Conservation (phyloP, 768 basidiomycete species). For the Crassisporium funariophilum region DNA sequence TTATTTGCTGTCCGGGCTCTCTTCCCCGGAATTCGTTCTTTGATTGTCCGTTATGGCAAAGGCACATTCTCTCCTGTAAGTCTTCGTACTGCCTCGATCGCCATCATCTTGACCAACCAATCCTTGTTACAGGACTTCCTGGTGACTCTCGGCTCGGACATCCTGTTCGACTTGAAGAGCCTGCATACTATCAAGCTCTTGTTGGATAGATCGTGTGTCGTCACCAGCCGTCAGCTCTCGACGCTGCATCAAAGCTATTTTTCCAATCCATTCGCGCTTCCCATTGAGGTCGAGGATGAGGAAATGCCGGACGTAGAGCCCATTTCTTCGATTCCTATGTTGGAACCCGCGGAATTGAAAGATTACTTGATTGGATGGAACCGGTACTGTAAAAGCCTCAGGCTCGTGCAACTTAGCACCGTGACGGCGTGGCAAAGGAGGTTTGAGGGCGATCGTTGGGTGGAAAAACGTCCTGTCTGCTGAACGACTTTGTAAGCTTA, state of each 20-base stretch:
- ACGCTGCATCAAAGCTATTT: background rate
- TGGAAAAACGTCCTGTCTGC: background rate
- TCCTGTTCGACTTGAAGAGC: constrained; percentile 25
- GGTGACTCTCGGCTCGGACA: constrained; percentile 30
- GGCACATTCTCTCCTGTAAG: constrained; percentile 26
- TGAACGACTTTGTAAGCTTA: no score
- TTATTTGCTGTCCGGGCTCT: constrained; percentile 30
- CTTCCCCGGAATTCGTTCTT: constrained; percentile 17
- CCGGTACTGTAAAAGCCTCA: constrained; percentile 29
- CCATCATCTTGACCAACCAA: background rate
- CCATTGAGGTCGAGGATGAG: background rate
- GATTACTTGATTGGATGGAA: constrained; percentile 37
- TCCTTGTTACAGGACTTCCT: constrained; percentile 25
- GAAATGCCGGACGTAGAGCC: background rate
- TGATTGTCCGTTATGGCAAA: constrained; percentile 26
- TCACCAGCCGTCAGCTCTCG: constrained; percentile 1
- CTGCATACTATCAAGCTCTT: constrained; percentile 27
- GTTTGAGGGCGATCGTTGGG: constrained; percentile 31
- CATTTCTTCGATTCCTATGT: background rate
- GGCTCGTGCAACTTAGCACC: constrained; percentile 28
- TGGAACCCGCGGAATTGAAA: constrained; percentile 20
- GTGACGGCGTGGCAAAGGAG: constrained; percentile 25
- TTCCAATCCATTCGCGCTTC: background rate
- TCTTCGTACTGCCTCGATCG: constrained; percentile 1
- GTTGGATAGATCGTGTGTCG: constrained; percentile 13